Evolutionary conservation across 768 basidiomycete species (phyloP), one percentile per base, ranked within the genome.

Genomic region (Boletus subcaerulescens): DNA sequence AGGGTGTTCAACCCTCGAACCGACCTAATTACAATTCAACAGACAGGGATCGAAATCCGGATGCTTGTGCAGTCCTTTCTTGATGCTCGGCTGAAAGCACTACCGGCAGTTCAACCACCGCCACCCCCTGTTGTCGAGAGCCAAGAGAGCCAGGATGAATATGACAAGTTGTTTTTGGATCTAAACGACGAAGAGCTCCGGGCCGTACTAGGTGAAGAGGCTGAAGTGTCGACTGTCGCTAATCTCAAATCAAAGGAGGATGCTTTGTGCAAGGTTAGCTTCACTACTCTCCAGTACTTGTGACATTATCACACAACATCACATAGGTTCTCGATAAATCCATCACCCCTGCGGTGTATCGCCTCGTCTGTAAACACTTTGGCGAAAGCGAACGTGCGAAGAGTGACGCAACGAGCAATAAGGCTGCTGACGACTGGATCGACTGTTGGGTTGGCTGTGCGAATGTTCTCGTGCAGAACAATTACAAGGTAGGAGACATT

Each of bases 71-170:
- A 80, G 48, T 73, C 77, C 0, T 86, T 90, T 62, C 77, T 94
- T 12, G 73, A 85, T 53, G 79, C 77, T 17, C 78, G 90, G 33
- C 64, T 71, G 13, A 67, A 58, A 13, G 77, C 77, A 31, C 60
- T 87, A 26, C 83, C 83, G 11, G 61, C 52, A 43, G 69, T 69
- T 18, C 67, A 56, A 48, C 51, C 57, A 36, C 78, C 76, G 0
- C 66, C 71, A 29, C 76, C 70, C 7, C 55, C 65, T 5, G 56
- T 68, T 52, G 50, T 57, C 17, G 80, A 80, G 36, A 79, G 77
- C 42, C 81, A 83, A 62, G 91, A 92, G 56, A 91, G 87, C 58
- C 90, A 94, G 63, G 89, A 92, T 52, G 84, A 87, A 49, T 93
- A 84, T 58, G 82, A 79, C 15, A 73, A 74, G 42, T 63, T 86